These are phyloP conservation scores for Dactylis glomerata DNA, from an alignment of 176 grass and related monocot species.

Conservation along the genomic window DNA sequence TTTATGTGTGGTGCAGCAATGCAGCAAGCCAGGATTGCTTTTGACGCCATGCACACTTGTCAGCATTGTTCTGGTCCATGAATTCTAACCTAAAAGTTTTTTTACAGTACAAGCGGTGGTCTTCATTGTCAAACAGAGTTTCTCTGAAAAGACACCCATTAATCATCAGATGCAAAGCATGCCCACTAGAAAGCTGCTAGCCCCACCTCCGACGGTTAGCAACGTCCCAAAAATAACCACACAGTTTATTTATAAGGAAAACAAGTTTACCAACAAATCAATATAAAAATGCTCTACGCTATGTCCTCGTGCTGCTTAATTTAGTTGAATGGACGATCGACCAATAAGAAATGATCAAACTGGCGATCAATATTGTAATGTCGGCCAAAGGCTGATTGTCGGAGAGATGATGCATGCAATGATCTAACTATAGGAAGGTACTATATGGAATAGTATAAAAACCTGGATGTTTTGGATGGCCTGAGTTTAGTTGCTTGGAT, in stretches of 20 bases:
- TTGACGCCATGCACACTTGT: slow-evolving; percentile 18
- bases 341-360: slow-evolving; percentile 11
- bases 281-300: neutral
- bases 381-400: slow-evolving; percentile 24
- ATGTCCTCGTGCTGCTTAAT: slow-evolving; percentile 2
- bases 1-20: slow-evolving; percentile 27
- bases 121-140: slow-evolving; percentile 4
- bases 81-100: slow-evolving; percentile 19
- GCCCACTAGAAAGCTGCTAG: slow-evolving; percentile 8
- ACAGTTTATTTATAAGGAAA: neutral
- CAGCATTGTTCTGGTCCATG: slow-evolving; percentile 18
- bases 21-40: neutral
- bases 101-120: slow-evolving; percentile 9
- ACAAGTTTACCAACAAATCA: neutral
- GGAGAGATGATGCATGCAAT: slow-evolving; percentile 8
- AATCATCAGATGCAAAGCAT: slow-evolving; percentile 35
- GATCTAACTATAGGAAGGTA: slow-evolving; percentile 4
- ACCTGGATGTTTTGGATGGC: slow-evolving; percentile 36
- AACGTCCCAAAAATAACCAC: slow-evolving; percentile 22
- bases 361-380: slow-evolving; percentile 16
- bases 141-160: neutral
- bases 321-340: slow-evolving; percentile 23
- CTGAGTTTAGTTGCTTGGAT: slow-evolving; percentile 24
- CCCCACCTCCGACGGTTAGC: slow-evolving; percentile 46
- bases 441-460: slow-evolving; percentile 13